Evolutionary conservation across 1,284 basidiomycete genomes (phyloP).

Genomic region (Pterulicium gracile): DNA sequence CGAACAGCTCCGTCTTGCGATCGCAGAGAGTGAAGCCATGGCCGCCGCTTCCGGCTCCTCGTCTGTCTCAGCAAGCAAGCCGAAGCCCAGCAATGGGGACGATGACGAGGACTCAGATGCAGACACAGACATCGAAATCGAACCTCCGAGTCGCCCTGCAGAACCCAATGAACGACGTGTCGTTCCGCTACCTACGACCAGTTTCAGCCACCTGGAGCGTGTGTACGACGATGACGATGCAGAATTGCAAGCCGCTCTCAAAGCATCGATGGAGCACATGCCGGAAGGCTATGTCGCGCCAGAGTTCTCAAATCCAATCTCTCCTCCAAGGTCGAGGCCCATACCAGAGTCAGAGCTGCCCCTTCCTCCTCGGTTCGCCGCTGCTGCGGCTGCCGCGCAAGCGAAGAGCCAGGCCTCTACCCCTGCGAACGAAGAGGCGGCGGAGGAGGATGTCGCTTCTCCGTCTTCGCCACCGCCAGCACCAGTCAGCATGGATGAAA

Average conservation of each 20-base stretch:
- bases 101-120: slow-evolving; percentile 21
- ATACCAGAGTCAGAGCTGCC: slow-evolving; percentile 15
- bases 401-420: slow-evolving; percentile 5
- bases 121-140: neutral
- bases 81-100: too few species aligned
- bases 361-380: slow-evolving; percentile 11
- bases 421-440: slow-evolving; percentile 13
- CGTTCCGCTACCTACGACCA: neutral
- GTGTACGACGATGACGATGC: slow-evolving; percentile 83
- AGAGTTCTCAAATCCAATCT: slow-evolving; percentile 16
- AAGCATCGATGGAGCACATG: slow-evolving; percentile 65
- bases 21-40: slow-evolving; percentile 55
- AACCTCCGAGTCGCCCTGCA: neutral
- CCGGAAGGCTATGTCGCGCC: slow-evolving; percentile 43
- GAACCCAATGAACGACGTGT: neutral
- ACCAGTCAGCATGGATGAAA: slow-evolving; percentile 59
- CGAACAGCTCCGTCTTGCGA: slow-evolving; percentile 49
- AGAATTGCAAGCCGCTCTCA: slow-evolving; percentile 77
- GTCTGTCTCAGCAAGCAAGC: too few species aligned
- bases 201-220: slow-evolving; percentile 16
- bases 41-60: slow-evolving; percentile 26
- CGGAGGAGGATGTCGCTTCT: slow-evolving; percentile 3
- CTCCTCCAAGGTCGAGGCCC: slow-evolving; percentile 13
- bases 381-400: slow-evolving; percentile 8
- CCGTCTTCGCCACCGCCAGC: slow-evolving; percentile 18